Percentiles rank a stretch among this genome's conserved stretches.
Conservation (phyloP, 164 flowering plant species). For the Berberis thunbergii region DNA sequence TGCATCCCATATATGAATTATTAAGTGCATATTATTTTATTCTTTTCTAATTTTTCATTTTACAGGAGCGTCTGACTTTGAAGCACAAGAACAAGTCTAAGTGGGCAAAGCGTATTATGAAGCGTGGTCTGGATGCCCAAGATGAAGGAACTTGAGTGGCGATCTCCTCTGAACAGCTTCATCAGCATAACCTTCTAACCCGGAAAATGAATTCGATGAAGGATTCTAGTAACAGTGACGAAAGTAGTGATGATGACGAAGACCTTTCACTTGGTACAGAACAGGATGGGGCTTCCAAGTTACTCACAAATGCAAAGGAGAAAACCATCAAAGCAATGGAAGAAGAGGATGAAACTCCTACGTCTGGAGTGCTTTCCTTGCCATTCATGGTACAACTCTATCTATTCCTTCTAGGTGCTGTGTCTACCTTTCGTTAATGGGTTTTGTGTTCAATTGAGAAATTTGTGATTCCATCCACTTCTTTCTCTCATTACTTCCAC, state of each 20-base stretch:
- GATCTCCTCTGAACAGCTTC: conserved; percentile 68
- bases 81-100: conserved; percentile 69
- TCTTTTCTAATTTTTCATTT: background rate
- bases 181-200: conserved; percentile 57
- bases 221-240: conserved; percentile 62
- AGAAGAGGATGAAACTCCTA: conserved; percentile 57
- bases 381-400: conserved; percentile 74
- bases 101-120: conserved; percentile 71
- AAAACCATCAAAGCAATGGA: conserved; percentile 50
- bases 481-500: too few species aligned
- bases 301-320: conserved; percentile 59
- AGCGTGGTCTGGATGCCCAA: conserved; percentile 68
- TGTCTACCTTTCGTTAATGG: background rate
- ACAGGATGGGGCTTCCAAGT: conserved; percentile 31
- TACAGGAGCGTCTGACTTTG: conserved; percentile 75
- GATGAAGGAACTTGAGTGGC: conserved; percentile 93
- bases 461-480: too few species aligned
- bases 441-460: background rate
- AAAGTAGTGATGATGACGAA: conserved; percentile 52
- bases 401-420: background rate
- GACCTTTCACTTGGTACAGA: conserved; percentile 32
- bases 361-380: conserved; percentile 65
- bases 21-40: background rate
- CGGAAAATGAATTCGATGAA: conserved; percentile 77
- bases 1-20: background rate